phyloP scores from a whole-genome alignment of 2,329 filamentous ascomycete genomes.

The Pyrenophora graminea region DNA sequence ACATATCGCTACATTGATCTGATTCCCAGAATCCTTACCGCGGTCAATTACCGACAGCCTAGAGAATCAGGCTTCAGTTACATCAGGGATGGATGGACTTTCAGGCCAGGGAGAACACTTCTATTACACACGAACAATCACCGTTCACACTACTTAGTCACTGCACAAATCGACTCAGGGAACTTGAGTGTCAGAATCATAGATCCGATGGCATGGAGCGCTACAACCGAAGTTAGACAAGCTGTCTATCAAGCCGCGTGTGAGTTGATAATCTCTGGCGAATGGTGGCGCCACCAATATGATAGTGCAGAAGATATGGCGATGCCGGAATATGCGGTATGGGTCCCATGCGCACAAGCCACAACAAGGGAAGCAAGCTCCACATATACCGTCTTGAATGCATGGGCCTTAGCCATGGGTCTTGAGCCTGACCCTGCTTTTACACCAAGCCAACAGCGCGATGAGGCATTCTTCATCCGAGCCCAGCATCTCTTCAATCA shows the following conservation, averaged over 20 bases:
- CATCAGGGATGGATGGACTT: not conserved
- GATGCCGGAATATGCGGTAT: not conserved
- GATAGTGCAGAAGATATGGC: not conserved
- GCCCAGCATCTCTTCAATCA: conserved; percentile 11
- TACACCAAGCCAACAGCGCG: not conserved
- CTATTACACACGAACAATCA: conserved; percentile 3
- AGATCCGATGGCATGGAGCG: conserved; percentile 12
- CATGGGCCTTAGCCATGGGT: conserved; percentile 26
- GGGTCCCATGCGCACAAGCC: conserved; percentile 10
- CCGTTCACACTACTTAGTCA: conserved; percentile 1
- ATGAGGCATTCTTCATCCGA: conserved; percentile 8
- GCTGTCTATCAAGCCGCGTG: not conserved
- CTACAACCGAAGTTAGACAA: not conserved
- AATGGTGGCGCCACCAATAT: conserved; percentile 2
- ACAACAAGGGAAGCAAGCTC: not conserved
- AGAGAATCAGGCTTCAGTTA: conserved; percentile 10
- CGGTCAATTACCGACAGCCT: conserved; percentile 12
- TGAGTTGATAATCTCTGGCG: not conserved
- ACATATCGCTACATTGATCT: not conserved
- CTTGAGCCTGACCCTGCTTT: conserved; percentile 13
- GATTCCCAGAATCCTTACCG: conserved; percentile 10
- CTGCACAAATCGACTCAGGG: not conserved
- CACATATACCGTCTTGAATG: conserved; percentile 18
- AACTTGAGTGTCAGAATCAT: conserved; percentile 12
- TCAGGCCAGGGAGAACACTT: conserved; percentile 11